Evolutionary conservation across 805 yeast genomes (phyloP).

Genomic region (Metschnikowia koreensis): DNA sequence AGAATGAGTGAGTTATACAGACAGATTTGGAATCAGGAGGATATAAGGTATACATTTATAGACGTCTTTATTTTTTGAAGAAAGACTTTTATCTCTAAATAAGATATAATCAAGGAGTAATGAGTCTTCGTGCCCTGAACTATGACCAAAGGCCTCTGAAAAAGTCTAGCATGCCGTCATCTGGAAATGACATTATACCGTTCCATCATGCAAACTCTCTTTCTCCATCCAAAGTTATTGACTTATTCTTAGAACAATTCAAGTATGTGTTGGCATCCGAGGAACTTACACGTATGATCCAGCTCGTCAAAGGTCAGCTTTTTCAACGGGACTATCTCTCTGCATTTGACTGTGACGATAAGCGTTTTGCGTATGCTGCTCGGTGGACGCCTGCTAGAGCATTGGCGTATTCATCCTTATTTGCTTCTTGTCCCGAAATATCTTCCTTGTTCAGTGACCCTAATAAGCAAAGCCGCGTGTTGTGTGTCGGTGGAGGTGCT

Average conservation of each 20-base stretch:
- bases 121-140: slow-evolving; percentile 10
- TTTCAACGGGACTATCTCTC: slow-evolving; percentile 65
- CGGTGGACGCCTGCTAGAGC: slow-evolving; percentile 89
- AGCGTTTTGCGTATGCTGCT: slow-evolving; percentile 72
- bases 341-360: slow-evolving; percentile 64
- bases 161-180: not conserved
- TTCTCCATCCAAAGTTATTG: slow-evolving; percentile 35
- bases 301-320: slow-evolving; percentile 65
- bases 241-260: slow-evolving; percentile 35
- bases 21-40: not conserved
- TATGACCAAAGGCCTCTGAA: slow-evolving; percentile 7
- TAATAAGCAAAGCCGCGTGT: slow-evolving; percentile 33
- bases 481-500: slow-evolving; percentile 88
- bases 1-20: not conserved
- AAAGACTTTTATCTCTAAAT: too few species aligned
- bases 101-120: not conserved
- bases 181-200: slow-evolving; percentile 29
- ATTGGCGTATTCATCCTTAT: slow-evolving; percentile 66
- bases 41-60: not conserved
- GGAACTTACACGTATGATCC: slow-evolving; percentile 48
- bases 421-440: slow-evolving; percentile 49
- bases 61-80: too few species aligned
- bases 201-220: slow-evolving; percentile 32
- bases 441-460: slow-evolving; percentile 35
- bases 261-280: slow-evolving; percentile 33